Conservation (phyloP, 2,329 filamentous ascomycete genomes). For the Alternaria angustiovoidea region DNA sequence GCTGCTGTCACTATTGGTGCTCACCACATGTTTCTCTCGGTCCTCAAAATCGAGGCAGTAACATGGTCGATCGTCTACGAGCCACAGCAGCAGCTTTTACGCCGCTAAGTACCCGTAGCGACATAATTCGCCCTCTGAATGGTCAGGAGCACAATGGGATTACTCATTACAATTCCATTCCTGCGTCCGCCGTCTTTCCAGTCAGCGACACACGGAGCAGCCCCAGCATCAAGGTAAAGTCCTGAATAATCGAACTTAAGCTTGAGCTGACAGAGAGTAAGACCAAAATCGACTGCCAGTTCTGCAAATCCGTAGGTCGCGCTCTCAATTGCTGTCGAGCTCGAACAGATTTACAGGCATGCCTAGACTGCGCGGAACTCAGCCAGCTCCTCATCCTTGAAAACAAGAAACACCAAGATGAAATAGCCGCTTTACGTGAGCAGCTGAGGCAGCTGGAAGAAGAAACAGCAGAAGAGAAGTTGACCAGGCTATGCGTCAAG, state of each 20-base stretch:
- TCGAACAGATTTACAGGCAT: not conserved
- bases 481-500: not conserved
- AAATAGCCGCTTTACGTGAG: not conserved
- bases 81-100: conserved; percentile 1
- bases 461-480: not conserved
- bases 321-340: not conserved
- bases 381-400: not conserved
- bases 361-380: not conserved
- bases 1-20: too few species aligned
- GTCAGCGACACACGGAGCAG: too few species aligned
- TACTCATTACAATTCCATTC: not conserved
- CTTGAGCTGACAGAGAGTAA: not conserved
- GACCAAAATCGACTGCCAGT: not conserved
- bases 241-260: not conserved
- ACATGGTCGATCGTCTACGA: not conserved
- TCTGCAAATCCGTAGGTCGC: not conserved
- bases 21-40: too few species aligned
- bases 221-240: too few species aligned
- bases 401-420: not conserved
- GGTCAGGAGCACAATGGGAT: not conserved
- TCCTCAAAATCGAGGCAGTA: not conserved
- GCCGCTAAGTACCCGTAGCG: not conserved
- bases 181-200: not conserved
- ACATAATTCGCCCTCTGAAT: not conserved
- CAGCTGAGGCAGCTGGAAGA: not conserved